Evolutionary conservation across 2,329 filamentous ascomycete genomes (phyloP).

Genomic region (Penicillium sclerotigenum): DNA sequence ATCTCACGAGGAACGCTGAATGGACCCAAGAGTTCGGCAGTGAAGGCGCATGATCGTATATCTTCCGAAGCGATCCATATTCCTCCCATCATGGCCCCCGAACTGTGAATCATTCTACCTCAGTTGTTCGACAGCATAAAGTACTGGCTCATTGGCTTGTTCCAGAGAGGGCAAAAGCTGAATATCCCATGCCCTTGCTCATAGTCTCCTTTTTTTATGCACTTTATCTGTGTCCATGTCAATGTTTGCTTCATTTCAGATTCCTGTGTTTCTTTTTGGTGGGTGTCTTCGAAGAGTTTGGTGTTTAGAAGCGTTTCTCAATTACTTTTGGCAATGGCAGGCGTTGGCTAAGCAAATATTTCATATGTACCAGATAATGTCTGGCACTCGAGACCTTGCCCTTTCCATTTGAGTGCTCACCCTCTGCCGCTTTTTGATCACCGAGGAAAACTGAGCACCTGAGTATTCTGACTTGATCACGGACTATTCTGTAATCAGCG

Average conservation of each 20-base stretch:
- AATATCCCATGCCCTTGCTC: background rate
- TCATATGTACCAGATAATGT: too few species aligned
- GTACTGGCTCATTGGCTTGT: background rate
- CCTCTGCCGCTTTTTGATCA: too few species aligned
- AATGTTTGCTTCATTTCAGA: constrained; percentile 8
- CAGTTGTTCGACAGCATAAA: background rate
- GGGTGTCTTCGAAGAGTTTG: constrained; percentile 17
- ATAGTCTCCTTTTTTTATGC: background rate
- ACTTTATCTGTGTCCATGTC: background rate
- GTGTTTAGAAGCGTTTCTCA: constrained; percentile 32
- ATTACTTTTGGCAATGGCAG: constrained; percentile 24
- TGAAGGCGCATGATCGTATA: constrained; percentile 62
- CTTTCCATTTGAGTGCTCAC: too few species aligned
- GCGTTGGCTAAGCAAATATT: constrained; percentile 27
- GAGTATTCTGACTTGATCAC: too few species aligned
- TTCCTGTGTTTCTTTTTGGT: constrained; percentile 8
- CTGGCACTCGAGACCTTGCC: too few species aligned
- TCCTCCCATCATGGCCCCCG: background rate
- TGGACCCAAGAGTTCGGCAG: constrained; percentile 97
- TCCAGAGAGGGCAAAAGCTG: background rate
- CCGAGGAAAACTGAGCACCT: too few species aligned
- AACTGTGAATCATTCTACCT: background rate
- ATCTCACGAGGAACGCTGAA: constrained; percentile 77
- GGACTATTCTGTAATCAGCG: too few species aligned
- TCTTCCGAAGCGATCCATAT: background rate